Conservation (phyloP, 2,329 filamentous ascomycete species). For the Escovopsis sp. region DNA sequence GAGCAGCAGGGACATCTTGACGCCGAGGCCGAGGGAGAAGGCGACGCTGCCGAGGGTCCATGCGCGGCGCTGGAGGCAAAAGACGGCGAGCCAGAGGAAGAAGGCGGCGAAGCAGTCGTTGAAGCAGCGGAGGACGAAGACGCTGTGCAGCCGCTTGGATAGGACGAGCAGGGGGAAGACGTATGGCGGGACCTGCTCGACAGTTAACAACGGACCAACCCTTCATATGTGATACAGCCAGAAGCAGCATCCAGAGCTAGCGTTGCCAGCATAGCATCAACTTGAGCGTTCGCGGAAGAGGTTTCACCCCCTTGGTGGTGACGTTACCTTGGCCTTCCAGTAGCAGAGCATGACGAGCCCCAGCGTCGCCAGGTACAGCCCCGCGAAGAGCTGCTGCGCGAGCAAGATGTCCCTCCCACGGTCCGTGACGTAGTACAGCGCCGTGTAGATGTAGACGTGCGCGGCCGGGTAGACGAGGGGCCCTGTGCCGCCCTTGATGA, state of each 20-base stretch:
- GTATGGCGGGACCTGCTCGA: slow-evolving; percentile 59
- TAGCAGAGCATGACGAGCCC: slow-evolving; percentile 73
- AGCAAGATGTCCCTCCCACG: slow-evolving; percentile 58
- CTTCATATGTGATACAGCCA: too few species aligned
- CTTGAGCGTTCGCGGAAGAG: not conserved
- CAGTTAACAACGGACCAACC: not conserved
- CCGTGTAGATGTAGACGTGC: slow-evolving; percentile 82
- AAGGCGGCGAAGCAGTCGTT: slow-evolving; percentile 86
- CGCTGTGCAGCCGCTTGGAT: slow-evolving; percentile 85
- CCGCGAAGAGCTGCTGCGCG: slow-evolving; percentile 74
- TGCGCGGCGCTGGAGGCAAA: slow-evolving; percentile 54
- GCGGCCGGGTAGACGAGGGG: slow-evolving; percentile 89
- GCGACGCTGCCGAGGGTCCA: slow-evolving; percentile 60
- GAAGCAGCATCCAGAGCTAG: too few species aligned
- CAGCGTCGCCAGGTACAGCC: slow-evolving; percentile 63
- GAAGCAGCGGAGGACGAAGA: slow-evolving; percentile 85
- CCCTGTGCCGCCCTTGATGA: slow-evolving; percentile 76
- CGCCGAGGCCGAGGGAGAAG: slow-evolving; percentile 69
- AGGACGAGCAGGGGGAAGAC: slow-evolving; percentile 72
- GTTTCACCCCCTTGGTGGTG: too few species aligned
- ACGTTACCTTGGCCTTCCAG: slow-evolving; percentile 46
- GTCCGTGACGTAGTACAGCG: slow-evolving; percentile 63
- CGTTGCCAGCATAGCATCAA: too few species aligned
- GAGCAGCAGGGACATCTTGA: slow-evolving; percentile 88
- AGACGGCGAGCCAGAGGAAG: slow-evolving; percentile 71